Evolutionary conservation across 1,284 basidiomycete species (phyloP).

Genomic region (Omphalotus olearius): DNA sequence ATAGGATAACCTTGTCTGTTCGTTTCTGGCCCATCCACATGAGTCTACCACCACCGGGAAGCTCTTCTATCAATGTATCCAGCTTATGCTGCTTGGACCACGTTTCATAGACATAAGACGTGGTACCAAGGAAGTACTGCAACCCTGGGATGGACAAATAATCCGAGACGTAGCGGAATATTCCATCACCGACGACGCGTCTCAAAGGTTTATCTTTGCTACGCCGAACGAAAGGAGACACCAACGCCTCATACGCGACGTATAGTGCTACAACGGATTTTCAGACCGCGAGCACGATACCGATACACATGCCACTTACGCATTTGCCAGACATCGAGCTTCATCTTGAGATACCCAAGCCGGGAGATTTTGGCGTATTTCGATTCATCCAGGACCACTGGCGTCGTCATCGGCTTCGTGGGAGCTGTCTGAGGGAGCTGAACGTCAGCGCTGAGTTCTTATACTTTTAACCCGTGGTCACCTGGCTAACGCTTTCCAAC

Average conservation of each 20-base stretch:
- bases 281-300: background rate
- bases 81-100: constrained; percentile 15
- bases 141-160: constrained; percentile 1
- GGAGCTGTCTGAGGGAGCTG: background rate
- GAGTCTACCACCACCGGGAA: constrained; percentile 22
- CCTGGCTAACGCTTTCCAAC: too few species aligned
- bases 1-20: constrained; percentile 33
- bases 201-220: constrained; percentile 4
- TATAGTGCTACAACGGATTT: background rate
- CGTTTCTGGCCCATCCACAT: constrained; percentile 35
- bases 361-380: background rate
- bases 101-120: background rate
- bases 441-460: too few species aligned
- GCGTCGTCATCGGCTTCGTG: background rate
- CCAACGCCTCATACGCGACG: background rate
- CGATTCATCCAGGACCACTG: background rate
- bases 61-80: constrained; percentile 23
- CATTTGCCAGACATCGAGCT: background rate
- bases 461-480: too few species aligned
- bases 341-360: background rate
- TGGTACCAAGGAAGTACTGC: constrained; percentile 3
- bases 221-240: constrained; percentile 7
- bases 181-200: constrained; percentile 2
- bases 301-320: background rate
- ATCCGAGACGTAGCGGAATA: background rate